Conservation (phyloP, 768 basidiomycete species). For the Pulveroboletus sp. region DNA sequence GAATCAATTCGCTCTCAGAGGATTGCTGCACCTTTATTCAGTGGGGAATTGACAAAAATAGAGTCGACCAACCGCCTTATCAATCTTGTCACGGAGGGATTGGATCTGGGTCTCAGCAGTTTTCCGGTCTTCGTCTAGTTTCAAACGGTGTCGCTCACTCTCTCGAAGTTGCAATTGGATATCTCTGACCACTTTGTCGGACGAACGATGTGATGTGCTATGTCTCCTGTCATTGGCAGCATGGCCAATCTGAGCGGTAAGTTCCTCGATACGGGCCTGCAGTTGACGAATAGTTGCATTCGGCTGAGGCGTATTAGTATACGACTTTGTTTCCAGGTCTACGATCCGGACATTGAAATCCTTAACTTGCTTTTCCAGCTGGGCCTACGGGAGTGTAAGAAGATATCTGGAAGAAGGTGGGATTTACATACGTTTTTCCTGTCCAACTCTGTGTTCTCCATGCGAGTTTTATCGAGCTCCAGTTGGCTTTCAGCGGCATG, state of each 20-base stretch:
- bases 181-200: slow-evolving; percentile 49
- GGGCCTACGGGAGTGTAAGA: slow-evolving; percentile 45
- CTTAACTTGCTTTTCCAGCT: slow-evolving; percentile 79
- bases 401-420: not conserved
- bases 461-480: slow-evolving; percentile 68
- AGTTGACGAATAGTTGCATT: slow-evolving; percentile 52
- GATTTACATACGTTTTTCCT: slow-evolving; percentile 58
- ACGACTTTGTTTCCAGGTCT: slow-evolving; percentile 76
- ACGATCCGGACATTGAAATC: slow-evolving; percentile 79
- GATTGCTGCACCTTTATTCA: slow-evolving; percentile 50
- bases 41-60: not conserved
- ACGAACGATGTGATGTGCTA: slow-evolving; percentile 32
- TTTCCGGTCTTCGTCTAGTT: slow-evolving; percentile 63
- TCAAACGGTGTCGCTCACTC: slow-evolving; percentile 53
- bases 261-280: slow-evolving; percentile 70
- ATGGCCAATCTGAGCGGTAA: slow-evolving; percentile 44
- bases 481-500: slow-evolving; percentile 71
- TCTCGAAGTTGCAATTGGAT: slow-evolving; percentile 52
- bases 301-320: slow-evolving; percentile 58
- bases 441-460: slow-evolving; percentile 81
- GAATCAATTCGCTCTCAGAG: slow-evolving; percentile 58
- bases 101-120: slow-evolving; percentile 55
- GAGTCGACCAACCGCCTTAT: slow-evolving; percentile 48
- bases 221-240: slow-evolving; percentile 38
- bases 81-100: slow-evolving; percentile 54